Base-by-base conservation (phyloP, 306 rosid genomes). In the Acacia confusa region DNA sequence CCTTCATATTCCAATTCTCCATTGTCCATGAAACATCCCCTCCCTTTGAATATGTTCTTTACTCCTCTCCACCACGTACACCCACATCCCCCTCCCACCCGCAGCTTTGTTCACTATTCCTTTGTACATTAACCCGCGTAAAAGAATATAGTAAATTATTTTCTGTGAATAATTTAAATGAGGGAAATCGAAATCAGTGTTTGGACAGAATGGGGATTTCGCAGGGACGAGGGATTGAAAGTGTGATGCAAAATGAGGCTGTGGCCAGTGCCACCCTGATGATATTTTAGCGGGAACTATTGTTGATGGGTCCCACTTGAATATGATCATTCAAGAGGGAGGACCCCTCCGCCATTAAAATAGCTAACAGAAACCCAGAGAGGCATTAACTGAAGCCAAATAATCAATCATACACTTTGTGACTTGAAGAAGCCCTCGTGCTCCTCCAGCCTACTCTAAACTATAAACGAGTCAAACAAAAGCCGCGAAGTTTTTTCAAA, bases 11-110 rank as follows among this genome's bases (percentile, higher is more conserved):
- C 87, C 40, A 61, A 70, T 78, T 78, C 24, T 28, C 57, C 53
- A 30, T 17, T 81, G 70, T 69, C 80, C 72, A 60, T 63, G 48
- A 71, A 67, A 74, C 12, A 70, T 65, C 74, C 83, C 30, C 34
- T n/a, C n/a, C 30, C 55, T 70, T 80, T 79, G 88, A 77, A 44
- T 74, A 79, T 89, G 85, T 84, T 65, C 79, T 2, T 79, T 22
- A 24, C 52, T 38, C 20, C 1, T 41, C 72, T 78, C n/a, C 55
- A 15, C 53, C 48, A 57, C 45, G 36, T 9, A 19, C 47, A 25
- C 50, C 50, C 61, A 73, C 17, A 58, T 57, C 79, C 60, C 61
- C 61, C 25, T 19, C 34, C 64, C 77, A 11, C 16, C 9, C 60
- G 11, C 3, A 0, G 13, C 1, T n/a, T 41, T 34, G 22, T 24